Percentiles rank a stretch among this genome's conserved stretches.
phyloP scores from a whole-genome alignment of 2,329 filamentous ascomycete species.

The Penicillium concentricum region DNA sequence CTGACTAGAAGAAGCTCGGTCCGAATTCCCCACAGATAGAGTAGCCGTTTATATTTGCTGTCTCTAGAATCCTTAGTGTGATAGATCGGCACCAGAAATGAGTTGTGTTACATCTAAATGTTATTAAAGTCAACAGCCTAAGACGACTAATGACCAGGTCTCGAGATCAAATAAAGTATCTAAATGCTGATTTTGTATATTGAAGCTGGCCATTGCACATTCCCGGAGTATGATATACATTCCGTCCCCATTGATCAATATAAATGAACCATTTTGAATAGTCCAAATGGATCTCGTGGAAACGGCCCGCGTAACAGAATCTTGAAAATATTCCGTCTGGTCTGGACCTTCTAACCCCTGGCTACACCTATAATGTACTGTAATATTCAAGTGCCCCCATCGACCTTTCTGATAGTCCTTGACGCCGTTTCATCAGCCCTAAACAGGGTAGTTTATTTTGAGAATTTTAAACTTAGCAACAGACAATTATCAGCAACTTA shows the following conservation, averaged over 20 bases:
- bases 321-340: background rate
- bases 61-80: background rate
- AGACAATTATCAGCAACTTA: background rate
- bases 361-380: background rate
- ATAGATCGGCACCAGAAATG: constrained; percentile 3
- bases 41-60: background rate
- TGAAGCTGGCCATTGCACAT: background rate
- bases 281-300: background rate
- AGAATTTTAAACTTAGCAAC: constrained; percentile 7
- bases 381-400: background rate
- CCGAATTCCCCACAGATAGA: background rate
- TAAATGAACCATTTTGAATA: background rate
- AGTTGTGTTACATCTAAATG: constrained; percentile 8
- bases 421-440: constrained; percentile 1
- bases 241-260: background rate
- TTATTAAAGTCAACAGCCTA: background rate
- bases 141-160: background rate
- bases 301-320: background rate
- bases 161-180: background rate
- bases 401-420: background rate
- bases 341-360: background rate
- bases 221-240: background rate
- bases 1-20: constrained; percentile 1
- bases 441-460: constrained; percentile 6
- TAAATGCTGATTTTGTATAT: background rate